phyloP scores from a whole-genome alignment of 176 grass and related monocot species.

The Lolium rigidum region DNA sequence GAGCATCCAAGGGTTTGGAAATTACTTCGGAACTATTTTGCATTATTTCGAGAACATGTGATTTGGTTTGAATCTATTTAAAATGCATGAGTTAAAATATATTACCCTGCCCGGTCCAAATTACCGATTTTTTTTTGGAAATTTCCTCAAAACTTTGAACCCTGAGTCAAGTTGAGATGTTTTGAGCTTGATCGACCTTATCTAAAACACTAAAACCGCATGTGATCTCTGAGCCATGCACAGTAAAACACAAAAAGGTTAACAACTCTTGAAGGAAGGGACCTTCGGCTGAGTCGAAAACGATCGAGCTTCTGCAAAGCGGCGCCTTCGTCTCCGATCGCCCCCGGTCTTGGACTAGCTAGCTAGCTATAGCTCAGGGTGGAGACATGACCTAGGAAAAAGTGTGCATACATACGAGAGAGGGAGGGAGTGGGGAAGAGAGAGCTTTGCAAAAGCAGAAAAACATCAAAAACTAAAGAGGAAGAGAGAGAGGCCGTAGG shows the following conservation, averaged over 20 bases:
- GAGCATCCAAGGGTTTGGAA: not conserved
- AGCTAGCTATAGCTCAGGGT: not conserved
- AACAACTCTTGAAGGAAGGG: not conserved
- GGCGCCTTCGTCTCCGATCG: not conserved
- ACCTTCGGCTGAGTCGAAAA: conserved; percentile 3
- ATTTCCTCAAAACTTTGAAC: not conserved
- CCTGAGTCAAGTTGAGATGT: not conserved
- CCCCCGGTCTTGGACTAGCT: not conserved
- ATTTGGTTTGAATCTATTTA: not conserved
- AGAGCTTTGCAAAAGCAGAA: conserved; percentile 39
- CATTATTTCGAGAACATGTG: too few relatives aligned
- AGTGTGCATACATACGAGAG: not conserved
- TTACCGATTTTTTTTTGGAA: not conserved
- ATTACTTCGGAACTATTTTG: not conserved
- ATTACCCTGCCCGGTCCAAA: not conserved
- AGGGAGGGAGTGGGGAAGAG: not conserved
- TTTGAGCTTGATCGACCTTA: not conserved
- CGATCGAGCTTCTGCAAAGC: conserved; percentile 48
- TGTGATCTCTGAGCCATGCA: not conserved
- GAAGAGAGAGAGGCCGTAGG: not conserved
- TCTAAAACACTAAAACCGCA: conserved; percentile 1
- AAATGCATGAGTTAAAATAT: not conserved
- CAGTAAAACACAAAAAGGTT: conserved; percentile 24
- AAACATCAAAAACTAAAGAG: not conserved
- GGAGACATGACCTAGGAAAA: conserved; percentile 23